A percentile compares a stretch with the other conserved stretches of the same genome.
These are phyloP conservation scores for Thuja plicata DNA, from an alignment of 83 land plant genomes.

Conservation along the genomic window DNA sequence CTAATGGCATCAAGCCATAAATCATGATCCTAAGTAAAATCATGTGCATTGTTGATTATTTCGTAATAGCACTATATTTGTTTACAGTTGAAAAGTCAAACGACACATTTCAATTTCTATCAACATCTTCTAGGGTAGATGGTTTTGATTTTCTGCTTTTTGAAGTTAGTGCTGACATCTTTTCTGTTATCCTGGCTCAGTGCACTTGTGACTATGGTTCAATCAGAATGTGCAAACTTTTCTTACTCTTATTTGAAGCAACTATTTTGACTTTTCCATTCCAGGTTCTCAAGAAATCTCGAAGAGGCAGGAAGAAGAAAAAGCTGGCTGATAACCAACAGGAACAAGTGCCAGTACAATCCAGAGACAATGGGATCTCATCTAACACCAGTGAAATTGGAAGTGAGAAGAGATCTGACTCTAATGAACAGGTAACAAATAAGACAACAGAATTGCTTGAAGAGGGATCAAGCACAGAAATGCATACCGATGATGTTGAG, in stretches of 20 bases:
- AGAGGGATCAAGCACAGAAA: conserved; percentile 5
- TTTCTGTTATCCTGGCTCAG: not conserved
- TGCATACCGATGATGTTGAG: not conserved
- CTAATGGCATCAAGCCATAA: not conserved
- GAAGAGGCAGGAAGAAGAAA: conserved; percentile 22
- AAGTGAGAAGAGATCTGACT: not conserved
- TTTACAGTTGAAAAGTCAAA: not conserved
- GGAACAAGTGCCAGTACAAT: not conserved
- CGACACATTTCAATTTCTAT: not conserved
- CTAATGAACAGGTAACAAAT: not conserved
- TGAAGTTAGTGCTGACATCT: not conserved
- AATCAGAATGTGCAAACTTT: not conserved
- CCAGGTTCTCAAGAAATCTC: conserved; percentile 37
- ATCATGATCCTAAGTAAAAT: not conserved
- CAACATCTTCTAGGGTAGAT: not conserved
- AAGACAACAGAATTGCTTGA: conserved; percentile 1
- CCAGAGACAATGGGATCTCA: not conserved
- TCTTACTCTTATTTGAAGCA: not conserved
- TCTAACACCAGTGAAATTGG: not conserved
- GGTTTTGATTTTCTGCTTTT: not conserved
- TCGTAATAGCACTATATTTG: too few species aligned
- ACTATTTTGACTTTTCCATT: not conserved
- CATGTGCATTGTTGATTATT: not conserved
- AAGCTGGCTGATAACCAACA: conserved; percentile 3
- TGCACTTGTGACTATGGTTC: not conserved